Evolutionary conservation across 2,329 filamentous ascomycete genomes (phyloP).

Genomic region (Beauveria australis): DNA sequence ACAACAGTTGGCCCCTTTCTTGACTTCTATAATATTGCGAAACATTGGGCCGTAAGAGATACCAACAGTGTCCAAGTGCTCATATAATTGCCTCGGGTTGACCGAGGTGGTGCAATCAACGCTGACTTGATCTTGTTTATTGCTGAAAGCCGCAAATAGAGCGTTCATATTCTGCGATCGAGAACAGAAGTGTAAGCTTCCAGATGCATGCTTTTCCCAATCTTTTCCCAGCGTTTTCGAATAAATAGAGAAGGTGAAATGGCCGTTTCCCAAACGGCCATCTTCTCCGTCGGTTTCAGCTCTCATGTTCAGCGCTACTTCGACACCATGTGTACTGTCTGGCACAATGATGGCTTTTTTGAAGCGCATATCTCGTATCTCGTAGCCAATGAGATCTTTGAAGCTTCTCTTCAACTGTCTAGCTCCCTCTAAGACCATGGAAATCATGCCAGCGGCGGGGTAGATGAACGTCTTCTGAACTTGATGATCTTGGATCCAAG

Average conservation of each 20-base stretch:
- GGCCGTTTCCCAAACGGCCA: constrained; percentile 15
- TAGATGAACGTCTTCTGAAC: constrained; percentile 43
- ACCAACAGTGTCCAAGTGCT: constrained; percentile 40
- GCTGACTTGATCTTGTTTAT: constrained; percentile 18
- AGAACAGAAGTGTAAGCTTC: constrained; percentile 23
- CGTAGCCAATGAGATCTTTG: constrained; percentile 26
- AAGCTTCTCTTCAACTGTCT: constrained; percentile 28
- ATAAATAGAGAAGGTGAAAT: constrained; percentile 34
- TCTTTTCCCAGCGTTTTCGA: constrained; percentile 32
- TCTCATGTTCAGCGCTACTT: constrained; percentile 40
- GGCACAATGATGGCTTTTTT: constrained; percentile 44
- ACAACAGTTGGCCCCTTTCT: constrained; percentile 25
- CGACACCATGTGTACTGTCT: constrained; percentile 36
- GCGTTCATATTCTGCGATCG: constrained; percentile 15
- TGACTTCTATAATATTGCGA: constrained; percentile 35
- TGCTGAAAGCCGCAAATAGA: constrained; percentile 16
- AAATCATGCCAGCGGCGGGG: constrained; percentile 41
- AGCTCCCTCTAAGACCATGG: constrained; percentile 41
- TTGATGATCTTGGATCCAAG: constrained; percentile 45
- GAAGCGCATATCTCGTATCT: constrained; percentile 38
- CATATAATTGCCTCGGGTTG: constrained; percentile 40
- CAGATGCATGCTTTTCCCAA: constrained; percentile 37
- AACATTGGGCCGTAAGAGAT: constrained; percentile 44
- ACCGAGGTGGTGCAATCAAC: constrained; percentile 25
- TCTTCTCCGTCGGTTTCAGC: constrained; percentile 9